A percentile compares a stretch with the other conserved stretches of the same genome.
phyloP scores from a whole-genome alignment of 2,329 filamentous ascomycete species.

The Colletotrichum sp. region DNA sequence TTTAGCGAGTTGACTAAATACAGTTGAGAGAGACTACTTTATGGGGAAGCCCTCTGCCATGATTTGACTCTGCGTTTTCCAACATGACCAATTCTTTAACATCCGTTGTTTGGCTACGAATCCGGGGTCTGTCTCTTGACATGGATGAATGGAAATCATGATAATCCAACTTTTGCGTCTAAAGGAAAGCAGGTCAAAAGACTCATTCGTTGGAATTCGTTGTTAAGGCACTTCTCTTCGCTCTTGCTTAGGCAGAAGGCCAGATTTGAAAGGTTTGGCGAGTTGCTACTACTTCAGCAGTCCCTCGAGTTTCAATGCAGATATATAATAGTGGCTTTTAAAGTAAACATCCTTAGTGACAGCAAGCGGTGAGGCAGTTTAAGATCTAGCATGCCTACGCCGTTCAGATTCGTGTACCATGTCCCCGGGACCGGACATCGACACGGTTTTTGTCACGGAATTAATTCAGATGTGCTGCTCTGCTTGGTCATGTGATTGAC shows the following conservation, averaged over 20 bases:
- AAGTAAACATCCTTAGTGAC: background rate
- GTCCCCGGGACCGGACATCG: fast-evolving
- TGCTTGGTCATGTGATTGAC: background rate
- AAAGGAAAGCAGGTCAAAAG: background rate
- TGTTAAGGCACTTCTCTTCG: background rate
- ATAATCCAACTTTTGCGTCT: background rate
- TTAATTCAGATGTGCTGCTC: background rate
- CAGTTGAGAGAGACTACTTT: background rate
- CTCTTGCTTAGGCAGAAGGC: background rate
- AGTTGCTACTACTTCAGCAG: background rate
- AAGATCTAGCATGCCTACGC: background rate
- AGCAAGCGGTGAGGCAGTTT: background rate
- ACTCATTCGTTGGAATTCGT: background rate
- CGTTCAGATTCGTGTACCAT: background rate
- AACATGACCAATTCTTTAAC: background rate
- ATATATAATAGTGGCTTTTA: background rate
- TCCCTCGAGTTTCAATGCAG: background rate
- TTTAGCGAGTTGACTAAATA: background rate
- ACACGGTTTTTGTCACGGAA: background rate
- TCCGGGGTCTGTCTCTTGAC: fast-evolving
- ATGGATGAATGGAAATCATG: background rate
- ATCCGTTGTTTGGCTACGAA: background rate
- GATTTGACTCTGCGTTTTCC: fast-evolving
- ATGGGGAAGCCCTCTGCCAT: background rate
- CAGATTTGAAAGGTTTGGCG: background rate